Conservation (phyloP, 2,329 filamentous ascomycete species). For the Elsinoe batatas region DNA sequence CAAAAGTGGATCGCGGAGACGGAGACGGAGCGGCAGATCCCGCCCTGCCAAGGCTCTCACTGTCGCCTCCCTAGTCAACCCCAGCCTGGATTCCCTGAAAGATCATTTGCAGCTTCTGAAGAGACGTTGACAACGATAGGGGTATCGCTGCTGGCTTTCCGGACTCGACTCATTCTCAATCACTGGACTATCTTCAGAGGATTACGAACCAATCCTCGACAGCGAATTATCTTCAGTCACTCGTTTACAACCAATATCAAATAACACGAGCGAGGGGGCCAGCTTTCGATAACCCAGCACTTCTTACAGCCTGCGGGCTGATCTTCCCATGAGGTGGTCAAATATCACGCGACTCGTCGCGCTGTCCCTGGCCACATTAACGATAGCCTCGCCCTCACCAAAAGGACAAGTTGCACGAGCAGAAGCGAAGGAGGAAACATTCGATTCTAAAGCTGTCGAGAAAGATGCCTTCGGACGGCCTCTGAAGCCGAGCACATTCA, state of each 20-base stretch:
- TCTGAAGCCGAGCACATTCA: conserved; percentile 47
- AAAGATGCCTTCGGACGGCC: conserved; percentile 17
- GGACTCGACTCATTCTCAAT: neutral
- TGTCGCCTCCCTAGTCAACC: neutral
- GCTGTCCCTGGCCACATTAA: conserved; percentile 21
- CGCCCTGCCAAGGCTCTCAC: conserved; percentile 5
- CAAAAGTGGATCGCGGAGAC: conserved; percentile 1
- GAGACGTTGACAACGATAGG: conserved; percentile 3
- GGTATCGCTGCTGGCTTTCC: neutral
- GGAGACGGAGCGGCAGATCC: neutral
- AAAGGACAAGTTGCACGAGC: neutral
- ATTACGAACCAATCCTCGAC: neutral
- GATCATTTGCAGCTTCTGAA: conserved; percentile 2
- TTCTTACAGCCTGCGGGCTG: conserved; percentile 14
- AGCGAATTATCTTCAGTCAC: neutral
- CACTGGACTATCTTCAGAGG: neutral
- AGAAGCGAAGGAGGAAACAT: conserved; percentile 14
- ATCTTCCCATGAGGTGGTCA: conserved; percentile 23
- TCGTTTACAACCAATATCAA: neutral
- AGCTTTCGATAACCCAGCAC: neutral
- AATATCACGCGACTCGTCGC: conserved; percentile 23
- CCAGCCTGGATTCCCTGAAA: conserved; percentile 1
- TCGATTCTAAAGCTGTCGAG: conserved; percentile 12
- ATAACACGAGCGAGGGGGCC: neutral
- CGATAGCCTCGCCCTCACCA: conserved; percentile 16